Evolutionary conservation across 768 basidiomycete genomes (phyloP).

Genomic region (Crepidotus variabilis): DNA sequence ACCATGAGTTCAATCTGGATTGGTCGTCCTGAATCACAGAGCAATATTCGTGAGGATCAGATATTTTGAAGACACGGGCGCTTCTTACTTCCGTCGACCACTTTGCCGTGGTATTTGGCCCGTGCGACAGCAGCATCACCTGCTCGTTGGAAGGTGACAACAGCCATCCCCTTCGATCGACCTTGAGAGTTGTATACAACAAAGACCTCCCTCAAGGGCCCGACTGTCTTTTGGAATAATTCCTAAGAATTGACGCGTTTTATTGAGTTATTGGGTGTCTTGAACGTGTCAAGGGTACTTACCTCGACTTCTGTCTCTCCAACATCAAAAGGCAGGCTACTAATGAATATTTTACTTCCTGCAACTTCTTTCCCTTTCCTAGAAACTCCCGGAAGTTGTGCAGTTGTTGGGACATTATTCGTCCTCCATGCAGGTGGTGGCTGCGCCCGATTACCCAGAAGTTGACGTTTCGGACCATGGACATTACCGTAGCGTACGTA

Average conservation of each 20-base stretch:
- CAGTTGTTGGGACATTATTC: slow-evolving; percentile 16
- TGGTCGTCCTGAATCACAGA: slow-evolving; percentile 45
- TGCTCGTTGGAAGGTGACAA: slow-evolving; percentile 61
- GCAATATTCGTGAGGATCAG: not conserved
- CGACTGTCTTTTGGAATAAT: slow-evolving; percentile 72
- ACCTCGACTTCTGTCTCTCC: slow-evolving; percentile 67
- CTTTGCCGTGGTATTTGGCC: slow-evolving; percentile 70
- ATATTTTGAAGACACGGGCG: slow-evolving; percentile 6
- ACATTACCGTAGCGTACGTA: slow-evolving; percentile 38
- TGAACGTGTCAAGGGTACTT: slow-evolving; percentile 14
- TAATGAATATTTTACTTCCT: slow-evolving; percentile 69
- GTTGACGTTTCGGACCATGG: slow-evolving; percentile 49
- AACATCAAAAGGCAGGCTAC: slow-evolving; percentile 65
- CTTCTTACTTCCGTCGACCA: slow-evolving; percentile 58
- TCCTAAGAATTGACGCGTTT: slow-evolving; percentile 38
- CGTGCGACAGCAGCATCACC: slow-evolving; percentile 63
- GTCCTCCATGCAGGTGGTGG: slow-evolving; percentile 61
- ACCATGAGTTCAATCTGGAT: slow-evolving; percentile 64
- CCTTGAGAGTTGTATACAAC: slow-evolving; percentile 75
- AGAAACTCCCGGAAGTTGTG: slow-evolving; percentile 8
- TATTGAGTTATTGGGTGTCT: slow-evolving; percentile 1
- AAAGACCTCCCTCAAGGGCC: slow-evolving; percentile 67
- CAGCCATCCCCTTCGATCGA: slow-evolving; percentile 76
- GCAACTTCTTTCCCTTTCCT: slow-evolving; percentile 28
- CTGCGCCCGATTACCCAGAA: slow-evolving; percentile 56